phyloP scores from a whole-genome alignment of 2,329 filamentous ascomycete species.

The Amphichorda felina region DNA sequence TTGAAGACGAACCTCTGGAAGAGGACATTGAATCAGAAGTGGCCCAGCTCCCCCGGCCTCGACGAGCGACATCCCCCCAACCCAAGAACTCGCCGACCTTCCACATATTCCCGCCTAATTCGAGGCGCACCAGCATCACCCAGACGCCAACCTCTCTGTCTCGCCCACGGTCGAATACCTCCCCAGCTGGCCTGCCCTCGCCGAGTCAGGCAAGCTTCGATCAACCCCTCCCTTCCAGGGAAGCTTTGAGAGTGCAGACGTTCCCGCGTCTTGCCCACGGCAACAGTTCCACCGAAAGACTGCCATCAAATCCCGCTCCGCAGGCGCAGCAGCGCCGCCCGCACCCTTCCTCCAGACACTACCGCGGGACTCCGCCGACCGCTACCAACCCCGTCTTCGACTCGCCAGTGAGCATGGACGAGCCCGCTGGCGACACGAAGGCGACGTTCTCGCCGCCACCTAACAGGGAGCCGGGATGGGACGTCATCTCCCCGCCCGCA shows the following conservation, averaged over 20 bases:
- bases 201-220: conserved; percentile 24
- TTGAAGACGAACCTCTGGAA: conserved; percentile 29
- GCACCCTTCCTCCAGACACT: neutral
- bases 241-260: conserved; percentile 1
- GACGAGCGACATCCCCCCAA: conserved; percentile 38
- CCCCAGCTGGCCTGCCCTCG: conserved; percentile 34
- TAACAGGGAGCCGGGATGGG: conserved; percentile 32
- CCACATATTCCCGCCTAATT: conserved; percentile 29
- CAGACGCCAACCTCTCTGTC: conserved; percentile 23
- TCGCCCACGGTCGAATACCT: conserved; percentile 40
- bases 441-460: conserved; percentile 15
- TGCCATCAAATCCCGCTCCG: neutral
- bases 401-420: neutral
- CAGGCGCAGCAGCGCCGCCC: neutral
- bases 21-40: no score
- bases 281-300: neutral
- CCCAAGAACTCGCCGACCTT: conserved; percentile 29
- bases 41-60: conserved; percentile 14
- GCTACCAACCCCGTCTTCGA: neutral
- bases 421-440: neutral
- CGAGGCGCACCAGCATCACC: conserved; percentile 12
- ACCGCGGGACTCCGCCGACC: no score
- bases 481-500: conserved; percentile 30
- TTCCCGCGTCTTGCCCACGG: neutral
- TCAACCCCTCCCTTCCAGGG: neutral